Evolutionary conservation across 805 yeast species (phyloP).

Genomic region (Saturnispora zaruensis): DNA sequence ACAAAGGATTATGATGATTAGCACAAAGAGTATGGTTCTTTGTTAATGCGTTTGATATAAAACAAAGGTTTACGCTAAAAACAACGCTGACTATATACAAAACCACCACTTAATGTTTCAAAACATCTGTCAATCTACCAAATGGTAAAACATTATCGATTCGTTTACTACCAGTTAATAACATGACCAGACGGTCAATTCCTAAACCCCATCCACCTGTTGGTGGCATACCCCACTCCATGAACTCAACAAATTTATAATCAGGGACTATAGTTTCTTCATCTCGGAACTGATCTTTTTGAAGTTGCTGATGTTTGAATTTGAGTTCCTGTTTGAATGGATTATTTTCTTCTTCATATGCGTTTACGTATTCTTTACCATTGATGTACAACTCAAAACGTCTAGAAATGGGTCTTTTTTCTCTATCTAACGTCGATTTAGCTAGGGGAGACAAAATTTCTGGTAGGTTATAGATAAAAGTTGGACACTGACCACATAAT

Average conservation of each 20-base stretch:
- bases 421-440: constrained; percentile 40
- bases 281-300: constrained; percentile 43
- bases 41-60: not conserved
- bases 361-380: constrained; percentile 79
- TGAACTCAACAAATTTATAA: constrained; percentile 53
- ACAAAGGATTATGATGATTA: not conserved
- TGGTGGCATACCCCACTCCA: constrained; percentile 95
- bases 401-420: constrained; percentile 35
- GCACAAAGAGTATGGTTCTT: not conserved
- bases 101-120: constrained; percentile 37
- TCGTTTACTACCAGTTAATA: constrained; percentile 52
- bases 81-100: not conserved
- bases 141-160: constrained; percentile 72
- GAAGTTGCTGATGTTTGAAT: constrained; percentile 48
- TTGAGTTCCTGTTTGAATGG: constrained; percentile 65
- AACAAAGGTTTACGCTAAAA: not conserved
- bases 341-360: constrained; percentile 93
- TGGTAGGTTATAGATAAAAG: constrained; percentile 78
- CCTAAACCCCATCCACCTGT: constrained; percentile 99
- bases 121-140: constrained; percentile 65
- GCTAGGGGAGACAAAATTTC: constrained; percentile 80
- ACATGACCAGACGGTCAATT: constrained; percentile 79
- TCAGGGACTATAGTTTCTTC: constrained; percentile 65
- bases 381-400: constrained; percentile 79
- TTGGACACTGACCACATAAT: constrained; percentile 48